Base-by-base conservation (phyloP, 306 rosid species). In the Senna siamea region DNA sequence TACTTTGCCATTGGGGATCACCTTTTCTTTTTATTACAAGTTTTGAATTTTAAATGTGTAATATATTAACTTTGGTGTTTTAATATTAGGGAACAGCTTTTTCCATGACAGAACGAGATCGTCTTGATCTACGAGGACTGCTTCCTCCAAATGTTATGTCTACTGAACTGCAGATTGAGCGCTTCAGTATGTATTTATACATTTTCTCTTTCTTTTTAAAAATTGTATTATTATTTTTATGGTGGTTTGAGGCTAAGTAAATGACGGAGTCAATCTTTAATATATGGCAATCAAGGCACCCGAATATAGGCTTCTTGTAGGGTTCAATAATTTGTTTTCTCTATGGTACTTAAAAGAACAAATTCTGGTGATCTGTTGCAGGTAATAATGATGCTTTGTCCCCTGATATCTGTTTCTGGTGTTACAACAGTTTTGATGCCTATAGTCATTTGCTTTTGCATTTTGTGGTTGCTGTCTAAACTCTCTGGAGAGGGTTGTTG, bases 141-240 rank as follows among this genome's bases (percentile, higher is more conserved):
- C 96, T 95, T 68, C 99, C 99, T 54, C 99, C 99, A 10, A 95
- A 90, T 81, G 97, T 95, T 15, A 84, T 92, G 99, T 80, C 99
- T 28, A n/a, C 96, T 17, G 85, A 92, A 32, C 92, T 90, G 85
- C 98, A 95, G 80, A 92, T 95, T 74, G 85, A 92, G 73, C 97
- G 97, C 51, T 95, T 87, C 86, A 95, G 99, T 95, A 85, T 80
- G 99, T 77, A 32, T 20, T 56, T 58, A 22, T 66, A 19, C 41
- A 32, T 22, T 32, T 18, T 10, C 10, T 14, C 35, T 26, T 4
- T 66, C 2, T 9, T 43, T 1, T 11, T 1, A 28, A 66, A 18
- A 47, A 18, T 61, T 67, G 61, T 54, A 14, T 15, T 44, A 37
- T 30, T 23, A 14, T 35, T 17, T 19, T 64, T 40, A 41, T 73